A percentile compares a stretch with the other conserved stretches of the same genome.
Evolutionary conservation across 176 grass and related monocot species (phyloP).

Genomic region (Triticum monococcum): DNA sequence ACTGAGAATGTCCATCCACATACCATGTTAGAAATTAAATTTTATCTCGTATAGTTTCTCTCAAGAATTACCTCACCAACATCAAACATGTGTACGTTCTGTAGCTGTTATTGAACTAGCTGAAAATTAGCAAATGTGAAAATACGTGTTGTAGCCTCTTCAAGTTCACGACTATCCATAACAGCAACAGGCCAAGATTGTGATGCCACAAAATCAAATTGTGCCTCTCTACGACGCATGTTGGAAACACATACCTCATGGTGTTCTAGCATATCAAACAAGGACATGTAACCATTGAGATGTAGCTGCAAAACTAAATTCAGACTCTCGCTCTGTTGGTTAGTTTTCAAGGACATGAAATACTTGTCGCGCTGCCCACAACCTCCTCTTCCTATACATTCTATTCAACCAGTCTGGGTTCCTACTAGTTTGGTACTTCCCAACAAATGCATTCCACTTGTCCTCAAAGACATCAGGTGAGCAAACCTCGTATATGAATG

Average conservation of each 20-base stretch:
- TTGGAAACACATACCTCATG: neutral
- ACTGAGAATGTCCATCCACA: neutral
- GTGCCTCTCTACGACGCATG: neutral
- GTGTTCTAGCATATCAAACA: neutral
- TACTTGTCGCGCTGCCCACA: neutral
- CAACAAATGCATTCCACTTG: neutral
- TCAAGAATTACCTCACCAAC: neutral
- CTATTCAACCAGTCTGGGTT: too few species aligned
- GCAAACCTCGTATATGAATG: neutral
- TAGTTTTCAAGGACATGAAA: neutral
- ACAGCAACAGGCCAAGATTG: neutral
- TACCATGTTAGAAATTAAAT: neutral
- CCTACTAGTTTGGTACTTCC: too few species aligned
- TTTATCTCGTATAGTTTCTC: neutral
- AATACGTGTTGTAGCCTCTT: neutral
- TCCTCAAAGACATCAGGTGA: neutral
- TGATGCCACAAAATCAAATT: neutral
- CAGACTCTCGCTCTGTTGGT: neutral
- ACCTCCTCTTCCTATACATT: neutral
- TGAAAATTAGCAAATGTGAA: neutral
- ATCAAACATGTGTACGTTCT: neutral
- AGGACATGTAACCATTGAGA: neutral
- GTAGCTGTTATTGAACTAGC: neutral
- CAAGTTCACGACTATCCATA: neutral
- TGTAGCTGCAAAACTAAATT: neutral